Evolutionary conservation across 2,329 filamentous ascomycete genomes (phyloP).

Genomic region (Dactylellina cionopaga): DNA sequence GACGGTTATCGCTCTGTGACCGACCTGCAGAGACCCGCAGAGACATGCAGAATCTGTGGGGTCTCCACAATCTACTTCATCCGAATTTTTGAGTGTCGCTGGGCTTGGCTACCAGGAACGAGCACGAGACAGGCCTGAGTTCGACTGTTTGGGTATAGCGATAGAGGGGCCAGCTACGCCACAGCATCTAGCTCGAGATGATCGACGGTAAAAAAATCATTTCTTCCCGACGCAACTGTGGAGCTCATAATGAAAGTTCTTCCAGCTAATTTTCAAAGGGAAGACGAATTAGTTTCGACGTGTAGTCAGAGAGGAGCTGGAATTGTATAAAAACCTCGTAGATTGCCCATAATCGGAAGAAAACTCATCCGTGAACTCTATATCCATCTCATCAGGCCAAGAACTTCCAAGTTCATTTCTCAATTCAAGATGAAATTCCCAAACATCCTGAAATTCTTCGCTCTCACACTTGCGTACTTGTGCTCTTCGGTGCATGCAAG

Average conservation of each 20-base stretch:
- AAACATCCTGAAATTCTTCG: slow-evolving; percentile 10
- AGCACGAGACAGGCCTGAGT: slow-evolving; percentile 6
- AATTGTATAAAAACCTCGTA: slow-evolving; percentile 21
- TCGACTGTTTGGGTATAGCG: slow-evolving; percentile 1
- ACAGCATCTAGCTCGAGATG: background rate
- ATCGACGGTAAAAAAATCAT: slow-evolving; percentile 8
- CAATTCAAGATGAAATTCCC: slow-evolving; percentile 15
- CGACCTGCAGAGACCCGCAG: too few species aligned
- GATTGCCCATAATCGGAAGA: slow-evolving; percentile 12
- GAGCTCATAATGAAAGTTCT: background rate
- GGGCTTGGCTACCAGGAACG: background rate
- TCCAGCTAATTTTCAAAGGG: background rate
- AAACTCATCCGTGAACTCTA: background rate
- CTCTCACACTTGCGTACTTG: slow-evolving; percentile 14
- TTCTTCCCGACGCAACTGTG: background rate
- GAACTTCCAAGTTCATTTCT: background rate
- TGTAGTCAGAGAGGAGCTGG: background rate
- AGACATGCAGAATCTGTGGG: slow-evolving; percentile 39
- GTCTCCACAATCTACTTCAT: slow-evolving; percentile 40
- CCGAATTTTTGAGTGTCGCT: slow-evolving; percentile 30
- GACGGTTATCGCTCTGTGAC: slow-evolving; percentile 11
- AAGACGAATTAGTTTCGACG: background rate
- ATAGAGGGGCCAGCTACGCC: background rate
- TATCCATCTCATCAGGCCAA: background rate
- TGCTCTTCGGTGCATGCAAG: slow-evolving; percentile 22